Conservation (phyloP, 1,284 basidiomycete genomes). For the Neolentinus lepideus region DNA sequence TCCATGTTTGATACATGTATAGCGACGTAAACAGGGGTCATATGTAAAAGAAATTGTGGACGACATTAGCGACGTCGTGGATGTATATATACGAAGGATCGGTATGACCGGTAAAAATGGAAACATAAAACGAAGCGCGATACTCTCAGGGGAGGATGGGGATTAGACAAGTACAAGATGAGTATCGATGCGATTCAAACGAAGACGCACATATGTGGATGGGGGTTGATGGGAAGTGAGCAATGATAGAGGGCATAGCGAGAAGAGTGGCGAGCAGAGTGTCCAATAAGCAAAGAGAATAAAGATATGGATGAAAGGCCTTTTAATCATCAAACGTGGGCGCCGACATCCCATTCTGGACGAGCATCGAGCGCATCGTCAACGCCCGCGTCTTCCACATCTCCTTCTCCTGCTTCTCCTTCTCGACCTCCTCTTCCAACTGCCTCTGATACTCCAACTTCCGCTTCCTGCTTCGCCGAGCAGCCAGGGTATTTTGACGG, state of each 20-base stretch:
- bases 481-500: conserved; percentile 75
- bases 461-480: conserved; percentile 65
- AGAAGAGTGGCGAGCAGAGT: neutral
- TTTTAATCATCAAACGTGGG: conserved; percentile 1
- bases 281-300: neutral
- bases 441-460: conserved; percentile 68
- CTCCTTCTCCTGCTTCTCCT: conserved; percentile 41
- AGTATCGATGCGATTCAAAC: neutral
- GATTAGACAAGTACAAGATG: neutral
- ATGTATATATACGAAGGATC: neutral
- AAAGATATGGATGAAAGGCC: conserved; percentile 2
- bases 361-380: conserved; percentile 16
- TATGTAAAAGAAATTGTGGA: too few relatives aligned
- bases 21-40: neutral
- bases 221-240: neutral
- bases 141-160: neutral
- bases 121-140: neutral
- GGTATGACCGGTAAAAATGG: neutral
- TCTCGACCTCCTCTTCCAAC: conserved; percentile 47
- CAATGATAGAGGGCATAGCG: neutral
- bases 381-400: conserved; percentile 49
- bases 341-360: neutral
- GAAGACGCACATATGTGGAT: neutral
- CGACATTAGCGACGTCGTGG: neutral
- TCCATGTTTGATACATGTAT: neutral